Evolutionary conservation across 345 rosid species (phyloP).

Genomic region (Atalantia buxifolia): DNA sequence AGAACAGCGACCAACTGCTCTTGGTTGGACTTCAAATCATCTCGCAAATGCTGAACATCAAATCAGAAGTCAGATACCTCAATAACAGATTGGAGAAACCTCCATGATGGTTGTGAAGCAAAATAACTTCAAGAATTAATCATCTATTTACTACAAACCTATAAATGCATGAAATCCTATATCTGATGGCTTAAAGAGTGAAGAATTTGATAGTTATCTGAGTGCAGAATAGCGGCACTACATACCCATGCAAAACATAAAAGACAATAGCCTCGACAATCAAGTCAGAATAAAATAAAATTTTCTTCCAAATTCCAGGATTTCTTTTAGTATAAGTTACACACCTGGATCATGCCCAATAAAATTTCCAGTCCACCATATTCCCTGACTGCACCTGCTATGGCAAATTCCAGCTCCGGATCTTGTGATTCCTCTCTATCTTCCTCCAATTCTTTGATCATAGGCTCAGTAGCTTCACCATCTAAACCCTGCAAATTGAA

Average conservation of each 20-base stretch:
- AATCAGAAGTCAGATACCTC: slow-evolving; percentile 5
- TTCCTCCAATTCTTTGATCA: slow-evolving; percentile 98
- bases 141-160: not conserved
- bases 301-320: not conserved
- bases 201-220: not conserved
- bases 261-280: not conserved
- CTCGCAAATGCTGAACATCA: slow-evolving; percentile 63
- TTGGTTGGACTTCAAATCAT: slow-evolving; percentile 91
- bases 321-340: not conserved
- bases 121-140: not conserved
- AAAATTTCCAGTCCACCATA: slow-evolving; percentile 90
- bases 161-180: not conserved
- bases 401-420: slow-evolving; percentile 98
- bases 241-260: not conserved
- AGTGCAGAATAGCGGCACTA: not conserved
- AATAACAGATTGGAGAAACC: not conserved
- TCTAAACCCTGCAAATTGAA: slow-evolving; percentile 72
- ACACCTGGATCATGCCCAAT: slow-evolving; percentile 87
- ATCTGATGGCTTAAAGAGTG: not conserved
- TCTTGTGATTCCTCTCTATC: slow-evolving; percentile 98
- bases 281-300: not conserved
- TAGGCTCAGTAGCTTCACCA: slow-evolving; percentile 99
- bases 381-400: slow-evolving; percentile 96
- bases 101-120: not conserved
- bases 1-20: slow-evolving; percentile 94